Evolutionary conservation across 768 basidiomycete genomes (phyloP).

Genomic region (Leccinellum albellum): DNA sequence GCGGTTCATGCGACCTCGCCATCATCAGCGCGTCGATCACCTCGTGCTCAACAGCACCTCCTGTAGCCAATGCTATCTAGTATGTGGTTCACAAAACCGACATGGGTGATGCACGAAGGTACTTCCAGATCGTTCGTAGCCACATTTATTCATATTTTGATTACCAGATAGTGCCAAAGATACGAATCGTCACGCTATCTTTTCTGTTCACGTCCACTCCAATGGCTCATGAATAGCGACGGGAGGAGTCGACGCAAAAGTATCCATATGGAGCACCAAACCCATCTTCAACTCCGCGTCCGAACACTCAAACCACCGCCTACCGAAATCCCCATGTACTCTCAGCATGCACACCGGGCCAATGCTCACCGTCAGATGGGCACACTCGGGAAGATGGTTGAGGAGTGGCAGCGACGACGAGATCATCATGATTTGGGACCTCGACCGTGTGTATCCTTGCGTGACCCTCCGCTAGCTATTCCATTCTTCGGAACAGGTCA

Average conservation of each 20-base stretch:
- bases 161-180: constrained; percentile 43
- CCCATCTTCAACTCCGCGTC: constrained; percentile 81
- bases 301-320: constrained; percentile 60
- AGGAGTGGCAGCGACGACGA: constrained; percentile 96
- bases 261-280: constrained; percentile 95
- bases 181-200: constrained; percentile 75
- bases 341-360: constrained; percentile 92
- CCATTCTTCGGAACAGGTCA: constrained; percentile 40
- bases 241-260: constrained; percentile 91
- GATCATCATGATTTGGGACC: constrained; percentile 95
- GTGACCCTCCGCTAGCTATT: background rate
- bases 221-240: constrained; percentile 95
- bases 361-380: constrained; percentile 90
- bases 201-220: constrained; percentile 91
- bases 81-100: constrained; percentile 87
- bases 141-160: background rate
- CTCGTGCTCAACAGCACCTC: no score
- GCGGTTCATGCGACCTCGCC: no score
- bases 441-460: constrained; percentile 67
- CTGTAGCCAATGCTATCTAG: no score
- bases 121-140: background rate
- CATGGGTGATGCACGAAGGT: constrained; percentile 84
- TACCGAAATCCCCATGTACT: constrained; percentile 86
- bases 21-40: no score
- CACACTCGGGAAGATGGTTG: constrained; percentile 87